These are phyloP conservation scores for Trametes cinnabarina DNA, from an alignment of 768 basidiomycete genomes.

Conservation along the genomic window DNA sequence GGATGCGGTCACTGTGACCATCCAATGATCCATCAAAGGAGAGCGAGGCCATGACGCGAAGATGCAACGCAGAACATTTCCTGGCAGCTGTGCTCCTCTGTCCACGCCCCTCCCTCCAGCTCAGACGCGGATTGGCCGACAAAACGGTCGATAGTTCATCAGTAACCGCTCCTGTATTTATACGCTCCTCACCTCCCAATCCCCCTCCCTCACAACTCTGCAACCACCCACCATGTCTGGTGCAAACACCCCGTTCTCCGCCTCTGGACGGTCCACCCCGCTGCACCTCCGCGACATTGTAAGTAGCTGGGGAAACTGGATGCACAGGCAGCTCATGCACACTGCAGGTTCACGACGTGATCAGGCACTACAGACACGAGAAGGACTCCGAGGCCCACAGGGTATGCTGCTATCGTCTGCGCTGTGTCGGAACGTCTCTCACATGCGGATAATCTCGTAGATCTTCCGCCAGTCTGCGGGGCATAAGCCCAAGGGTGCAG, in stretches of 20 bases:
- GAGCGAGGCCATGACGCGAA: neutral
- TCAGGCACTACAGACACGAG: constrained; percentile 70
- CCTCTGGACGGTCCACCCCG: constrained; percentile 23
- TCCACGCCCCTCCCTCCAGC: constrained; percentile 4
- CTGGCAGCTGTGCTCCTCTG: neutral
- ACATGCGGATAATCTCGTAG: constrained; percentile 39
- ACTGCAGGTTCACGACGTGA: constrained; percentile 62
- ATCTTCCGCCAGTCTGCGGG: constrained; percentile 74
- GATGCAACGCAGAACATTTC: neutral
- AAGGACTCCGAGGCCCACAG: constrained; percentile 87
- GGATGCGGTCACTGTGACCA: constrained; percentile 11
- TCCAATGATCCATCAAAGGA: neutral
- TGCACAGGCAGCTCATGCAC: neutral
- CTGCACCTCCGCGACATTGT: constrained; percentile 21
- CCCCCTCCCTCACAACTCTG: neutral
- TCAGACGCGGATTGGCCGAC: neutral
- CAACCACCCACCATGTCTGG: constrained; percentile 22
- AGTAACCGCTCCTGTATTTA: constrained; percentile 6
- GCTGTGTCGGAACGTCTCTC: neutral
- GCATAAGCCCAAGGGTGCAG: constrained; percentile 60
- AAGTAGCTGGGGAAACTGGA: neutral
- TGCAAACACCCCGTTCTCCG: constrained; percentile 15
- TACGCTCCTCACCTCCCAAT: neutral
- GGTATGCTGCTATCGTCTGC: constrained; percentile 36
- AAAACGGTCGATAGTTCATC: neutral